Evolutionary conservation across 2,329 filamentous ascomycete species (phyloP), one percentile per base, ranked within the genome.

Genomic region (Periconia sp.): DNA sequence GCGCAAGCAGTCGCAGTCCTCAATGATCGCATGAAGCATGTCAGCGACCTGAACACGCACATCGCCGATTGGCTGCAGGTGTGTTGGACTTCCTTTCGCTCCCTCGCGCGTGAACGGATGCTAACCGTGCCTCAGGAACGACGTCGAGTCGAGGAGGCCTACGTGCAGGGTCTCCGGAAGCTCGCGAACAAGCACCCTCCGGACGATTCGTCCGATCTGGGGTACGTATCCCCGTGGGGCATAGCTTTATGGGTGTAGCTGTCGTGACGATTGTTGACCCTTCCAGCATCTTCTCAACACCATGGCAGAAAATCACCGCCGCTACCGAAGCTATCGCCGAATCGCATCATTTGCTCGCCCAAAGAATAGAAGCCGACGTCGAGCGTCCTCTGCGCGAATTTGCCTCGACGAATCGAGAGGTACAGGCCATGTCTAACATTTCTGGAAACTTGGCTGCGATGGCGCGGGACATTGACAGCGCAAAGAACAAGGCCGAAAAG

Each of bases 51-150:
- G 77, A 97, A 99, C 76, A 77, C 81, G 64, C 91, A 97, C 72
- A 91, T 99, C 68, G 93, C 93, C 74, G 93, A 97, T 77, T 99
- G 93, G 91, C 83, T 99, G 58, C 89, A 93, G 87, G 92, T 96
- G 85, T n/a, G 69, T 76, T 77, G 23, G 23, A 10, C 8, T 44
- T 33, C 23, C 23, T 27, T 8, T 27, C 45, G 52, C 14, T 27
- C 31, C 45, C 49, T 30, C 48, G 46, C 51, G 49, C 46, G 14
- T 47, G 17, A 46, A 51, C 31, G 37, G 52, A 45, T 52, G 59
- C 67, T 70, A 55, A 71, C 53, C 50, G 55, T 48, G 52, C 53
- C 58, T 51, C 73, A 97, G 93, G 94, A 99, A 80, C 91, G 94
- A 64, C 89, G 92, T 72, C 89, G 87, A 67, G 82, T 97, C 58